phyloP scores from a whole-genome alignment of 2,329 filamentous ascomycete genomes.

The Fusarium torreyae region DNA sequence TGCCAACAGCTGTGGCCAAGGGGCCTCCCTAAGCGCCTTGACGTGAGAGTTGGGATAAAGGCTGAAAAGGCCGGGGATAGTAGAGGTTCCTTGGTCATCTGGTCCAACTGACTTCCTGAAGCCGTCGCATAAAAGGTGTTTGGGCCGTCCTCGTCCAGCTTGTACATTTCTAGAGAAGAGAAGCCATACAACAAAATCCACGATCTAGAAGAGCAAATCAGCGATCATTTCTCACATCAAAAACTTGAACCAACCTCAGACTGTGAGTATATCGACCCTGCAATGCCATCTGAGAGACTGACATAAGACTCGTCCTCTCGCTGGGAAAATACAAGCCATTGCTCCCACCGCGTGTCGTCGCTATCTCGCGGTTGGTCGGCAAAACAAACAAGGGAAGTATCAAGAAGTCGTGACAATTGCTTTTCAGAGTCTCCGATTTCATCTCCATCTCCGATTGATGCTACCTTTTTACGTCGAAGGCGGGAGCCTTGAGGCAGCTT shows the following conservation, averaged over 20 bases:
- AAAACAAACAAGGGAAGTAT: constrained; percentile 77
- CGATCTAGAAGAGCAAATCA: constrained; percentile 67
- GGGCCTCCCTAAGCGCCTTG: constrained; percentile 74
- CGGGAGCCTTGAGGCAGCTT: constrained; percentile 78
- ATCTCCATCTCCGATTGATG: constrained; percentile 57
- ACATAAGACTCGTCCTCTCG: constrained; percentile 71
- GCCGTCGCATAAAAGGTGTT: constrained; percentile 88
- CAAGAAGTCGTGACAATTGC: constrained; percentile 72
- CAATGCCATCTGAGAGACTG: constrained; percentile 64
- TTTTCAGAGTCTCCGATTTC: constrained; percentile 54
- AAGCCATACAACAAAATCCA: constrained; percentile 83
- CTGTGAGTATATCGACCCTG: constrained; percentile 68
- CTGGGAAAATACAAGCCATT: constrained; percentile 75
- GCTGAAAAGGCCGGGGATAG: constrained; percentile 76
- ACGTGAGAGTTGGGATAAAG: constrained; percentile 80
- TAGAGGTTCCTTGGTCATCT: constrained; percentile 52
- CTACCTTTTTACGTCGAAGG: constrained; percentile 71
- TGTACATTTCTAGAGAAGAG: constrained; percentile 75
- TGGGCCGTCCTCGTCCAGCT: constrained; percentile 65
- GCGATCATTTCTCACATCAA: constrained; percentile 12
- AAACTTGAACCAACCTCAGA: constrained; percentile 67
- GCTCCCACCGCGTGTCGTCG: constrained; percentile 63
- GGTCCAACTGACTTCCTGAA: constrained; percentile 69
- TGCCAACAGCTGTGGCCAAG: constrained; percentile 83
- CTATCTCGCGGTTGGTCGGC: constrained; percentile 49